Evolutionary conservation across 2,329 filamentous ascomycete genomes (phyloP).

Genomic region (Beauveria australis): DNA sequence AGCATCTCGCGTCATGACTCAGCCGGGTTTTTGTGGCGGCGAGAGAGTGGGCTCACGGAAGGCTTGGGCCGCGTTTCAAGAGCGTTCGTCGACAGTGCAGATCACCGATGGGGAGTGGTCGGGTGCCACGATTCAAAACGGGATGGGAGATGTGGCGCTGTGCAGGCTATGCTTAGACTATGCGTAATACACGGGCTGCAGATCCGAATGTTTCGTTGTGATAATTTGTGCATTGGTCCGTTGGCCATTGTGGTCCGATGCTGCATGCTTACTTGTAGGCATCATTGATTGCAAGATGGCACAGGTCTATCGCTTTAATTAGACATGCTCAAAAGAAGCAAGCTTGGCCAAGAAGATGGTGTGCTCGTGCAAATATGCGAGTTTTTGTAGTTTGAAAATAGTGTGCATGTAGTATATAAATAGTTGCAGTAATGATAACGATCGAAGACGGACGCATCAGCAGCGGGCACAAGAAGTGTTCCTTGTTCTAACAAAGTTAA

Average conservation of each 20-base stretch:
- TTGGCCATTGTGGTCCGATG: too few relatives aligned
- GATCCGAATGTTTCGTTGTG: too few relatives aligned
- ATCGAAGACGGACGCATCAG: not conserved
- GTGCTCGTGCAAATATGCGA: not conserved
- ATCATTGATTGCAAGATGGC: too few relatives aligned
- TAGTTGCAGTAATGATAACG: not conserved
- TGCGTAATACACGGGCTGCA: too few relatives aligned
- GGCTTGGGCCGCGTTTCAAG: not conserved
- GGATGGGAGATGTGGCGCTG: not conserved
- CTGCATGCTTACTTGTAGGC: too few relatives aligned
- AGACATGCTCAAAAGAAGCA: too few relatives aligned
- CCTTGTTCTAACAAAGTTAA: conserved; percentile 20
- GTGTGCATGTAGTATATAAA: conserved; percentile 4
- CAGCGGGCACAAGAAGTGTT: not conserved
- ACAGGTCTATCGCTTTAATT: too few relatives aligned
- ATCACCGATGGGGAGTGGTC: not conserved
- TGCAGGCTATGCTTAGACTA: too few relatives aligned
- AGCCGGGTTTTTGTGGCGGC: not conserved
- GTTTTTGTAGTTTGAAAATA: too few relatives aligned
- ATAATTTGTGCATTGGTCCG: too few relatives aligned
- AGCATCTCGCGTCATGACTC: not conserved
- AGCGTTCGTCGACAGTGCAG: not conserved
- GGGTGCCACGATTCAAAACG: not conserved
- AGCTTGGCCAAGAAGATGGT: too few relatives aligned
- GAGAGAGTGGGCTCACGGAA: not conserved